These are phyloP conservation scores for Suillus subalutaceus DNA, from an alignment of 768 basidiomycete species.

Conservation along the genomic window DNA sequence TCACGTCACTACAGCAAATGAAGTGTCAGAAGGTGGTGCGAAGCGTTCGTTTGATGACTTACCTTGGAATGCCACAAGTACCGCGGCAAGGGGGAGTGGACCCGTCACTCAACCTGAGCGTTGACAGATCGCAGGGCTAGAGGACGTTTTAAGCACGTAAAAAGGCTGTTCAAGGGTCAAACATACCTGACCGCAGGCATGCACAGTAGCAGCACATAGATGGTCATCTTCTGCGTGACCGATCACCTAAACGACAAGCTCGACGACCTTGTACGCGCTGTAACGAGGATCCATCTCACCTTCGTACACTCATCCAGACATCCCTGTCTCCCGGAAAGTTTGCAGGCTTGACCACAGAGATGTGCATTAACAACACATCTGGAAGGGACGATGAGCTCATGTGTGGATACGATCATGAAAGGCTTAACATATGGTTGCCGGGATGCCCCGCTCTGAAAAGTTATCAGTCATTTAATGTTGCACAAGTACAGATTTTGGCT, in stretches of 20 bases:
- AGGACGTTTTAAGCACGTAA: not conserved
- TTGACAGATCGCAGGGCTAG: conserved; percentile 46
- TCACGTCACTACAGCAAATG: conserved; percentile 39
- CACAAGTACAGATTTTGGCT: not conserved
- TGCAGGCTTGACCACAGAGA: conserved; percentile 57
- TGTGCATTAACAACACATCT: conserved; percentile 57
- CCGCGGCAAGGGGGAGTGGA: conserved; percentile 43
- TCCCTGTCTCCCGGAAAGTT: conserved; percentile 47
- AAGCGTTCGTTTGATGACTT: not conserved
- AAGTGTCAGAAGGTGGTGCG: not conserved
- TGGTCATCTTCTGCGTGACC: conserved; percentile 55
- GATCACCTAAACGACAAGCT: conserved; percentile 38
- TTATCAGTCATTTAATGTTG: not conserved
- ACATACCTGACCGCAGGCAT: conserved; percentile 58
- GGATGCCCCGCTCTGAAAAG: conserved; percentile 56
- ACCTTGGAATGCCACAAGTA: conserved; percentile 50
- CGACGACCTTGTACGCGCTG: not conserved
- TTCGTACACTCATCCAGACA: conserved; percentile 56
- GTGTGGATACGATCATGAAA: not conserved
- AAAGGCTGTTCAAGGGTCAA: not conserved
- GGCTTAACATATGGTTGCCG: conserved; percentile 56
- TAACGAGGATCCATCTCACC: conserved; percentile 33
- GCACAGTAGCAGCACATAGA: conserved; percentile 52
- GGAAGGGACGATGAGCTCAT: not conserved
- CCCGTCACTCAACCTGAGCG: conserved; percentile 31